Conservation (phyloP, 2,329 filamentous ascomycete genomes). For the Sporothrix phasma region DNA sequence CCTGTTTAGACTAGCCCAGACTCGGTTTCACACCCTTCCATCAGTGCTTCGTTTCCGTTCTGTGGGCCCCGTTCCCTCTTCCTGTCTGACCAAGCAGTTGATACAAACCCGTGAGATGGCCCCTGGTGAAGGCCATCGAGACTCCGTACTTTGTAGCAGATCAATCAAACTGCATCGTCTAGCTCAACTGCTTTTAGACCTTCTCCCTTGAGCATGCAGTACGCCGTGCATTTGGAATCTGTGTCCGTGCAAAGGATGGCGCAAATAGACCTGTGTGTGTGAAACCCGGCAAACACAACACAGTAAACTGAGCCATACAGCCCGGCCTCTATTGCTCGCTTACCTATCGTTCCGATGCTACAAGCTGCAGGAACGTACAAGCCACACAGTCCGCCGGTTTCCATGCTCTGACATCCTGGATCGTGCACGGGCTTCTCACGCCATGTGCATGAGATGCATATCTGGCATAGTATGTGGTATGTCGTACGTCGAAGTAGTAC, state of each 20-base stretch:
- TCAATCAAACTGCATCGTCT: no score
- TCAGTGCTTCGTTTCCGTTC: not conserved
- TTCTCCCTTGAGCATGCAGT: no score
- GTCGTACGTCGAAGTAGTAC: no score
- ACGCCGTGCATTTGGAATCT: no score
- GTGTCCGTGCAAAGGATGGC: no score
- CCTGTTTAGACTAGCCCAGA: not conserved
- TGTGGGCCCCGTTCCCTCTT: not conserved
- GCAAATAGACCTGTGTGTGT: no score
- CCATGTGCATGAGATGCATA: no score
- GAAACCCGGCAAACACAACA: no score
- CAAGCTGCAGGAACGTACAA: not conserved
- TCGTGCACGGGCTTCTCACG: no score
- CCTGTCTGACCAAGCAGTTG: not conserved
- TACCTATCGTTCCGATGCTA: not conserved
- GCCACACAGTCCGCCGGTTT: not conserved
- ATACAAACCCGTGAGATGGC: not conserved
- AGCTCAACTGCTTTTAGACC: no score
- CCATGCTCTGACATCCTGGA: not conserved
- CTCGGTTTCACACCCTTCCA: constrained; percentile 7
- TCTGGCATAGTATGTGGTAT: no score
- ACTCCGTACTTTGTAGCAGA: no score
- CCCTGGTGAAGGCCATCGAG: not conserved
- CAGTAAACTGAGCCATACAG: not conserved
- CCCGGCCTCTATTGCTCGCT: not conserved